phyloP scores from a whole-genome alignment of 2,329 filamentous ascomycete species.

The Magnaporthales sp. region DNA sequence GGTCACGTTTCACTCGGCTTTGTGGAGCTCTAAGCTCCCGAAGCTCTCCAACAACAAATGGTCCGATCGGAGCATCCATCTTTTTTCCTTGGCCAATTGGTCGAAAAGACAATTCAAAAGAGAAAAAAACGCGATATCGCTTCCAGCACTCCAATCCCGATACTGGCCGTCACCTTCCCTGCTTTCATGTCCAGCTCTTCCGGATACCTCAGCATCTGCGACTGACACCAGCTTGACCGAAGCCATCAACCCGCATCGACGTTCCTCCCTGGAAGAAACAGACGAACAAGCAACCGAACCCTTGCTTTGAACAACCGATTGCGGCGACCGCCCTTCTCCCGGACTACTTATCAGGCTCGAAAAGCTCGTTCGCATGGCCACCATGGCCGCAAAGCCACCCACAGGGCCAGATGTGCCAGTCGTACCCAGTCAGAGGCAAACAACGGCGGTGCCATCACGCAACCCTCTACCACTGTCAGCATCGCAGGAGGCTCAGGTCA shows the following conservation, averaged over 20 bases:
- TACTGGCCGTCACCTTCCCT: background rate
- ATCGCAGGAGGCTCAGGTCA: slow-evolving; percentile 72
- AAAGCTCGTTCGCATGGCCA: slow-evolving; percentile 20
- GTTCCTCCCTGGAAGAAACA: background rate
- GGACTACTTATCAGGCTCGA: background rate
- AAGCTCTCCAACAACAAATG: background rate
- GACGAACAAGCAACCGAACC: background rate
- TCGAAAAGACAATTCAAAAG: background rate
- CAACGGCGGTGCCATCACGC: slow-evolving; percentile 45
- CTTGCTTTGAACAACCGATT: background rate
- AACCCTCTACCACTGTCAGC: slow-evolving; percentile 80
- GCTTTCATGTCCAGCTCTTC: background rate
- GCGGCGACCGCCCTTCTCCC: background rate
- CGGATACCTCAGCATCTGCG: background rate
- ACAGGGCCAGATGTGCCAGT: slow-evolving; percentile 21
- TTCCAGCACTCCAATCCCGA: background rate
- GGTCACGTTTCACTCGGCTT: background rate
- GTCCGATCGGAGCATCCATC: background rate
- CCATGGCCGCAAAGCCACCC: slow-evolving; percentile 30
- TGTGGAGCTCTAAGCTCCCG: background rate
- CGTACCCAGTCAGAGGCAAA: slow-evolving; percentile 11
- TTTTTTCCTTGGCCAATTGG: background rate
- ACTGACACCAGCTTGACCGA: background rate
- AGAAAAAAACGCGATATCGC: background rate
- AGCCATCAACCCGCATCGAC: background rate